Base-by-base conservation (phyloP, 257 asterid species). In the Solanum rostratum region DNA sequence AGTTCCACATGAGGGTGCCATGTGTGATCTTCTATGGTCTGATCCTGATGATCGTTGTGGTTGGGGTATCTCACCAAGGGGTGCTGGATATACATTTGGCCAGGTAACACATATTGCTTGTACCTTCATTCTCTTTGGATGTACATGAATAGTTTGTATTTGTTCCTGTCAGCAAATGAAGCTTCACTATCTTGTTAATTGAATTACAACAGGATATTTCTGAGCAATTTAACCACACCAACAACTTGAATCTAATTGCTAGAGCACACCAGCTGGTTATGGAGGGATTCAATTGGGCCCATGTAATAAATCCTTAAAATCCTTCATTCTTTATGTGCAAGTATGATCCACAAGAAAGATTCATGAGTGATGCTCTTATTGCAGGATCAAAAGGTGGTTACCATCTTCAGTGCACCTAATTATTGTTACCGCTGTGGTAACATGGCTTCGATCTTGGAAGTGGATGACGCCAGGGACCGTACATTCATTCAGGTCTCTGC, bases 201-300 rank as follows among this genome's bases (percentile, higher is more conserved):
- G 37, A 41, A 19, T 65, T 79, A 27, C 79, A 49, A 66, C 91
- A 94, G 95, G 98, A 94, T 85, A 94, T 94, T 41, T 94, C 98
- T 11, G 97, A 94, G 92, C 98, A 94, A 87, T 94, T 93, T 90
- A 90, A 94, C 86, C 94, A 93, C 84, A 89, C 93, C 39, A 94
- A 94, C 92, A 93, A 80, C 79, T 85, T 94, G 80, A 94, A 93
- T 91, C 94, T 94, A 74, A 92, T 94, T 90, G 98, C 98, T 33
- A 91, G 98, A 91, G 98, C 98, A 83, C 98, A 94, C 84, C 97
- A 94, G 88, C 97, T 93, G 79, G 98, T 94, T 86, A 94, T 94
- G 98, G 98, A 94, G 88, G 98, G 98, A 86, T 94, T 89, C 80
- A 94, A 94, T 89, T 94, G 98, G 97, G 95, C 95, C 79, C 98